These are phyloP conservation scores for Sporothrix pallida DNA, from an alignment of 2,329 filamentous ascomycete species.

Conservation along the genomic window DNA sequence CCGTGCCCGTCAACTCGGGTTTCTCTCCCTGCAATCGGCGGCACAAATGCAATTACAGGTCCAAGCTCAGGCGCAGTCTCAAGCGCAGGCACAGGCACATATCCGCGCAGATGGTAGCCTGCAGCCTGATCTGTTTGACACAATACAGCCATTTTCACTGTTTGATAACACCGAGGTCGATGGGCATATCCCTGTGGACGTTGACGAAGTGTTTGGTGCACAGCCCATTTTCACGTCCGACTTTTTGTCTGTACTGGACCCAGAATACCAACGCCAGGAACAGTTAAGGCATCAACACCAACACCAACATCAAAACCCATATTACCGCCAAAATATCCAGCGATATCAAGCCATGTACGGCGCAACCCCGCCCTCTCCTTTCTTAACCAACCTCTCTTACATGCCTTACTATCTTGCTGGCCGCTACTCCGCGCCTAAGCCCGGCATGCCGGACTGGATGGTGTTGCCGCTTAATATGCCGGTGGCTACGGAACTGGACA, in stretches of 20 bases:
- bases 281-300: neutral
- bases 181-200: conserved; percentile 10
- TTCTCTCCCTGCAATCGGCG: neutral
- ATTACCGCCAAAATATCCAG: conserved; percentile 9
- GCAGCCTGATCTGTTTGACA: conserved; percentile 16
- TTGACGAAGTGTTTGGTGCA: conserved; percentile 13
- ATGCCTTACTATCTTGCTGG: conserved; percentile 31
- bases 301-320: neutral
- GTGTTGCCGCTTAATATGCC: conserved; percentile 30
- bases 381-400: conserved; percentile 27
- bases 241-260: neutral
- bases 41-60: neutral
- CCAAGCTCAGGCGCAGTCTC: neutral
- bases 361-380: conserved; percentile 7
- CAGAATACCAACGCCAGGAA: conserved; percentile 1
- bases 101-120: neutral
- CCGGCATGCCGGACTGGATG: conserved; percentile 29
- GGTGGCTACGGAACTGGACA: conserved; percentile 30
- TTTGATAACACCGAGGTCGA: neutral
- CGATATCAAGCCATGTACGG: conserved; percentile 15
- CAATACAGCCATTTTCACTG: neutral
- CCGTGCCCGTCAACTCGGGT: neutral
- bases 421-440: neutral
- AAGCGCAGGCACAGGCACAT: neutral
- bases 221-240: conserved; percentile 8